Evolutionary conservation across 192 early-diverging fungal genomes (phyloP).

Genomic region (Thamnidium elegans): DNA sequence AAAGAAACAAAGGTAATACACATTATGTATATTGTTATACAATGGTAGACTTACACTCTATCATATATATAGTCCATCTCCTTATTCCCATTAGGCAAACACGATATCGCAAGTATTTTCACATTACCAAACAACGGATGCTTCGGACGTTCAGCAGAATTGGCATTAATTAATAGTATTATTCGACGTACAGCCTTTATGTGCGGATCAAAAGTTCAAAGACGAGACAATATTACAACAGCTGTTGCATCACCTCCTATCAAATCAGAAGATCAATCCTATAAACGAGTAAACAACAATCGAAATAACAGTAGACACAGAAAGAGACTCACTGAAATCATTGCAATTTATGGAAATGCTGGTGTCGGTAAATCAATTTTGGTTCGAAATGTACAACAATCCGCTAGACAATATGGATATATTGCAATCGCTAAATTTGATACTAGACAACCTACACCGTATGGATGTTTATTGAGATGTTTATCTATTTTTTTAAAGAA

Average conservation of each 20-base stretch:
- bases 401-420: constrained; percentile 33
- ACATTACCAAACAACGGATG: constrained; percentile 25
- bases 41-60: background rate
- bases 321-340: constrained; percentile 27
- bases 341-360: constrained; percentile 27
- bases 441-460: constrained; percentile 32
- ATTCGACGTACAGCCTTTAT: constrained; percentile 22
- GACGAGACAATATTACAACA: background rate
- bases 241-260: background rate
- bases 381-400: constrained; percentile 18
- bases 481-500: constrained; percentile 27
- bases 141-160: constrained; percentile 29
- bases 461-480: constrained; percentile 33
- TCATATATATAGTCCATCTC: constrained; percentile 16
- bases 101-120: constrained; percentile 31
- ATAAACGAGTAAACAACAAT: background rate
- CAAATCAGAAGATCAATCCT: background rate
- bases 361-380: constrained; percentile 34
- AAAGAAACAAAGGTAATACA: constrained; percentile 20
- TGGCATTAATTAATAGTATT: constrained; percentile 23
- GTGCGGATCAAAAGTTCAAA: constrained; percentile 1
- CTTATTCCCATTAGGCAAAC: constrained; percentile 22
- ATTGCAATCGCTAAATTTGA: constrained; percentile 32
- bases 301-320: background rate
- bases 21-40: background rate